Evolutionary conservation across 1,284 basidiomycete species (phyloP).

Genomic region (Phaffia rhodozyma): DNA sequence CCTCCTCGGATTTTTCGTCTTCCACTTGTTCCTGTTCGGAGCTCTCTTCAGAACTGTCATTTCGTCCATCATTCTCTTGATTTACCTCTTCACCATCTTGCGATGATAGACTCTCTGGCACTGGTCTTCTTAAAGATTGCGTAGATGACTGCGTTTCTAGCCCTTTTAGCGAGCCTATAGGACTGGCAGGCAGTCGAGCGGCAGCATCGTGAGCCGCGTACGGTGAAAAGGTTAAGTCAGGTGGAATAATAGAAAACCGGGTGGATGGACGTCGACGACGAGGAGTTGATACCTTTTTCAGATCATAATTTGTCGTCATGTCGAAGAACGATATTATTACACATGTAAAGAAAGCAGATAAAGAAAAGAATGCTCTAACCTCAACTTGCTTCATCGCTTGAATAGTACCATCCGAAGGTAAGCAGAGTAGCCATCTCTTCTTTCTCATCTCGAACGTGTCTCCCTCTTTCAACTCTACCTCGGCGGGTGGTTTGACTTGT

Average conservation of each 20-base stretch:
- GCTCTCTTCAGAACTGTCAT: background rate
- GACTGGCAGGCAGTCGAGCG: background rate
- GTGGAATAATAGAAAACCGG: constrained; percentile 16
- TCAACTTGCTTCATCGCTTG: background rate
- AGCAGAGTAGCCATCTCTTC: constrained; percentile 10
- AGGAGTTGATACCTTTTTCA: background rate
- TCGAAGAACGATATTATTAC: background rate
- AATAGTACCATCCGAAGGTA: background rate
- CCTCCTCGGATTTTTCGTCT: background rate
- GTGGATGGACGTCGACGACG: constrained; percentile 11
- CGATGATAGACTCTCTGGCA: too few relatives aligned
- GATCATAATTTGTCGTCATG: background rate
- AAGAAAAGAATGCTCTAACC: background rate
- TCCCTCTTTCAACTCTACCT: background rate
- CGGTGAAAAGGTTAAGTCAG: constrained; percentile 6
- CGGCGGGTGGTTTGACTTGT: background rate
- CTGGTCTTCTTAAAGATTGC: too few relatives aligned
- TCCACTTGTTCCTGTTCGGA: background rate
- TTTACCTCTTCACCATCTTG: background rate
- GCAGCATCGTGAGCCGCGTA: constrained; percentile 3
- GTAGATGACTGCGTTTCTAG: too few relatives aligned
- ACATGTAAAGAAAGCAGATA: background rate
- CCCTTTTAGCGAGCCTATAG: too few relatives aligned
- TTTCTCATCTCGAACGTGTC: constrained; percentile 16
- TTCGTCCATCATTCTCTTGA: background rate